Evolutionary conservation across 2,329 filamentous ascomycete genomes (phyloP).

Genomic region (Penicillium sp.): DNA sequence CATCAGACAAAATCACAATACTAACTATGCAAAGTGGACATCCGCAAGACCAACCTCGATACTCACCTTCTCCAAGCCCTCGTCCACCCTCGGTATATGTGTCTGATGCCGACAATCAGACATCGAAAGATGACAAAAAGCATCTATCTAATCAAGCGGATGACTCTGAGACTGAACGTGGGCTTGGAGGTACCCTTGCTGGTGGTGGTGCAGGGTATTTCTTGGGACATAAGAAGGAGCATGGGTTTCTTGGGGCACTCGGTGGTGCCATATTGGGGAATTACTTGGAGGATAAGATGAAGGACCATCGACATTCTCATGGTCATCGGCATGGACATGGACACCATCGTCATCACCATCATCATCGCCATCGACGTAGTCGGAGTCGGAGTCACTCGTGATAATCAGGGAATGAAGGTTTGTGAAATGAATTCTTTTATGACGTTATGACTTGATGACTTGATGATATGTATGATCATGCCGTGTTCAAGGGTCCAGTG

Average conservation of each 20-base stretch:
- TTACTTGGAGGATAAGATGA: conserved; percentile 51
- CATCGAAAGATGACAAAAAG: conserved; percentile 5
- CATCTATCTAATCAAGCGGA: conserved; percentile 11
- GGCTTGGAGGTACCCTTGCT: conserved; percentile 52
- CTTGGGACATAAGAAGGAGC: conserved; percentile 52
- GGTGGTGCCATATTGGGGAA: conserved; percentile 53
- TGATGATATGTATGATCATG: too few relatives aligned
- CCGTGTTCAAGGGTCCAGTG: too few relatives aligned
- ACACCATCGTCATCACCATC: conserved; percentile 22
- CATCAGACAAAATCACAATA: background rate
- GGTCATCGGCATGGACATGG: conserved; percentile 18
- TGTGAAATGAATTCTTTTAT: background rate
- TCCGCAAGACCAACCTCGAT: conserved; percentile 15
- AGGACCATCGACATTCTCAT: conserved; percentile 38
- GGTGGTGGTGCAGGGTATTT: conserved; percentile 54
- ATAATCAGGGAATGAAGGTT: conserved; percentile 10
- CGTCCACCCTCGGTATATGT: conserved; percentile 14
- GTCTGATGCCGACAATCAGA: conserved; percentile 11
- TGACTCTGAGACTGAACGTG: conserved; percentile 46
- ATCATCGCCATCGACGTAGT: conserved; percentile 10
- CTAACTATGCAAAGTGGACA: conserved; percentile 10
- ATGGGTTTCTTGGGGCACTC: conserved; percentile 53
- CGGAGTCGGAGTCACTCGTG: conserved; percentile 15
- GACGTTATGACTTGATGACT: too few relatives aligned
- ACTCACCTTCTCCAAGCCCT: conserved; percentile 15